A percentile compares a stretch with the other conserved stretches of the same genome.
These are phyloP conservation scores for Malus hybrid DNA, from an alignment of 331 rosid genomes.

Conservation along the genomic window DNA sequence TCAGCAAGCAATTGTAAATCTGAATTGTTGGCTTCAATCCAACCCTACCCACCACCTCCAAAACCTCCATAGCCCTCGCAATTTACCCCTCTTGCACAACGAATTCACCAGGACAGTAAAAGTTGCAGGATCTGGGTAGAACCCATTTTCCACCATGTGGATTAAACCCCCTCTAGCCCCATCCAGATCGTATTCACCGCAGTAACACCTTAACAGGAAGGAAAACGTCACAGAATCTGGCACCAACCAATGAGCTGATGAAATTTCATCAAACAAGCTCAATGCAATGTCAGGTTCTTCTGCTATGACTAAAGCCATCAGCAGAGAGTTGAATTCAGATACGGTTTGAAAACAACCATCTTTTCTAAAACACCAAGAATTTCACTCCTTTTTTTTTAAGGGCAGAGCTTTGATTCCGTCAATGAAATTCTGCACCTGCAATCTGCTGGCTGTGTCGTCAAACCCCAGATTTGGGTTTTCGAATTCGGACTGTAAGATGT, in stretches of 20 bases:
- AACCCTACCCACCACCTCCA: slow-evolving; percentile 30
- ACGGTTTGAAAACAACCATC: slow-evolving; percentile 18
- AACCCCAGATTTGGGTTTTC: slow-evolving; percentile 8
- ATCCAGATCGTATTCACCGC: slow-evolving; percentile 41
- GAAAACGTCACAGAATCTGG: slow-evolving; percentile 58
- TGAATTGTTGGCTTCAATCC: slow-evolving; percentile 44
- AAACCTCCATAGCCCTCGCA: slow-evolving; percentile 54
- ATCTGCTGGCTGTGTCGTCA: slow-evolving; percentile 13
- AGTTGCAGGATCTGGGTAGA: slow-evolving; percentile 36
- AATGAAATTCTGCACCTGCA: slow-evolving; percentile 18
- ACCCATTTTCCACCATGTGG: slow-evolving; percentile 45
- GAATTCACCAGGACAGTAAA: slow-evolving; percentile 43
- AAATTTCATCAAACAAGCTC: slow-evolving; percentile 23
- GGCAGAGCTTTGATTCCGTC: slow-evolving; percentile 27
- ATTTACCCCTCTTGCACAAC: slow-evolving; percentile 54
- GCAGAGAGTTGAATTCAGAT: slow-evolving; percentile 46
- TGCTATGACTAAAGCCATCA: slow-evolving; percentile 38
- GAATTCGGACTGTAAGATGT: not conserved
- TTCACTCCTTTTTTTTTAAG: slow-evolving; percentile 11
- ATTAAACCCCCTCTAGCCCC: slow-evolving; percentile 39
- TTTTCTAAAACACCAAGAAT: slow-evolving; percentile 12
- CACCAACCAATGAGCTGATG: slow-evolving; percentile 23
- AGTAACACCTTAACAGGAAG: slow-evolving; percentile 47
- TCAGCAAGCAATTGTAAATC: slow-evolving; percentile 60
- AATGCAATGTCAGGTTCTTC: slow-evolving; percentile 29